Evolutionary conservation across 106 monocot genomes (phyloP).

Genomic region (Iris macrosiphon): DNA sequence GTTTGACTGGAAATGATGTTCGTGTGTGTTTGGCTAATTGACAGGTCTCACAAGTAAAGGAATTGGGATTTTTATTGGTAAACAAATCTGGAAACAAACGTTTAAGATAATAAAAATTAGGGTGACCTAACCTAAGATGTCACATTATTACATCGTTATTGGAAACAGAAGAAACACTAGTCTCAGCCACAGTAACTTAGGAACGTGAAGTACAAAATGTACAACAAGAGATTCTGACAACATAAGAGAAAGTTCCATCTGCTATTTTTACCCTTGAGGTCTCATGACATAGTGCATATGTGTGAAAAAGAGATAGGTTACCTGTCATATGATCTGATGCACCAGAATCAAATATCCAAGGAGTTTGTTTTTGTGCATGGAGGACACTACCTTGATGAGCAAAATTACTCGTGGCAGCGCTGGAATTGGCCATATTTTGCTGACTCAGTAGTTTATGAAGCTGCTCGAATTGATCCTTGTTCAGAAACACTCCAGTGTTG

Average conservation of each 20-base stretch:
- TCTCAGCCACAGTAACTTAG: background rate
- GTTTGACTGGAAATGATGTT: no score
- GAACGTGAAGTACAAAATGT: background rate
- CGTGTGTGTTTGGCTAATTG: no score
- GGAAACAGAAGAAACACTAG: background rate
- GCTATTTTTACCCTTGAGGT: background rate
- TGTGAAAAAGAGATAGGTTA: background rate
- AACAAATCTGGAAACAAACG: background rate
- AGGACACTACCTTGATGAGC: background rate
- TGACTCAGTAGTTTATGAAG: background rate
- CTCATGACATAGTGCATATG: background rate
- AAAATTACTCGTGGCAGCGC: background rate
- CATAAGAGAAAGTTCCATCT: background rate
- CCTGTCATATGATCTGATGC: background rate
- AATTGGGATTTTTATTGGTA: no score
- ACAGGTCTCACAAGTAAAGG: no score
- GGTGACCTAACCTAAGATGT: background rate
- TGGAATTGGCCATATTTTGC: background rate
- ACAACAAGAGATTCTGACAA: background rate
- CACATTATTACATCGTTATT: background rate
- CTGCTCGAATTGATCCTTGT: background rate
- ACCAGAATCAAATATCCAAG: background rate
- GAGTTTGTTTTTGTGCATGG: background rate
- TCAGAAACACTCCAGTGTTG: background rate
- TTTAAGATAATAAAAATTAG: background rate